Evolutionary conservation across 345 rosid species (phyloP).

Genomic region (Brassica cretica): DNA sequence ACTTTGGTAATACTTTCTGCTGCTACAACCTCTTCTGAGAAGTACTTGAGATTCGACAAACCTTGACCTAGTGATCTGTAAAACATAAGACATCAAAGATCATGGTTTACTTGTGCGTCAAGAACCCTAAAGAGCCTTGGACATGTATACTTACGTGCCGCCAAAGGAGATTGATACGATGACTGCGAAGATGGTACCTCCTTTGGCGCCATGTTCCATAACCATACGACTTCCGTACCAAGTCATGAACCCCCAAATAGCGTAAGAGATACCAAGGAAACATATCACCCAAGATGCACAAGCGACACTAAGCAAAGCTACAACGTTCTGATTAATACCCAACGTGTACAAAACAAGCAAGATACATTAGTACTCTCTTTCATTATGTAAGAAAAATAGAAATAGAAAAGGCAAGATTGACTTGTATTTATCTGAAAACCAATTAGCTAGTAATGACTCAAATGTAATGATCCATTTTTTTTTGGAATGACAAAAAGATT

Average conservation of each 20-base stretch:
- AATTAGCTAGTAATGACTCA: too few relatives aligned
- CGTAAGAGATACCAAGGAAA: conserved; percentile 51
- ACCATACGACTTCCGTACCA: conserved; percentile 62
- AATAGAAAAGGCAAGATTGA: too few relatives aligned
- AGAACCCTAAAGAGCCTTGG: conserved; percentile 60
- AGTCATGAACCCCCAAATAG: conserved; percentile 19
- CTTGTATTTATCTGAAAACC: too few relatives aligned
- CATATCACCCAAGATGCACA: too few relatives aligned
- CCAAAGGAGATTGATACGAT: conserved; percentile 78
- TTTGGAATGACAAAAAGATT: too few relatives aligned
- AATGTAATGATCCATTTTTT: too few relatives aligned
- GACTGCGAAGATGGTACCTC: conserved; percentile 80
- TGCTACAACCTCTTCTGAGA: conserved; percentile 61
- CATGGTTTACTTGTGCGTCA: conserved; percentile 50
- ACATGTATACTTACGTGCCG: conserved; percentile 59
- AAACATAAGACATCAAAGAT: conserved; percentile 67
- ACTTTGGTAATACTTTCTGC: conserved; percentile 73
- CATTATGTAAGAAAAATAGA: too few relatives aligned
- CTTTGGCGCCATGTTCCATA: conserved; percentile 73
- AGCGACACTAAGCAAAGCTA: too few relatives aligned
- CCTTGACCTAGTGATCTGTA: conserved; percentile 69
- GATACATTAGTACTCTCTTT: too few relatives aligned
- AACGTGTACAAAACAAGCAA: too few relatives aligned
- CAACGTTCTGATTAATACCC: too few relatives aligned
- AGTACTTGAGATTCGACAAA: conserved; percentile 64